Percentiles rank a stretch among this genome's conserved stretches.
These are phyloP conservation scores for Parascedosporium putredinis DNA, from an alignment of 2,329 filamentous ascomycete genomes.

Conservation along the genomic window DNA sequence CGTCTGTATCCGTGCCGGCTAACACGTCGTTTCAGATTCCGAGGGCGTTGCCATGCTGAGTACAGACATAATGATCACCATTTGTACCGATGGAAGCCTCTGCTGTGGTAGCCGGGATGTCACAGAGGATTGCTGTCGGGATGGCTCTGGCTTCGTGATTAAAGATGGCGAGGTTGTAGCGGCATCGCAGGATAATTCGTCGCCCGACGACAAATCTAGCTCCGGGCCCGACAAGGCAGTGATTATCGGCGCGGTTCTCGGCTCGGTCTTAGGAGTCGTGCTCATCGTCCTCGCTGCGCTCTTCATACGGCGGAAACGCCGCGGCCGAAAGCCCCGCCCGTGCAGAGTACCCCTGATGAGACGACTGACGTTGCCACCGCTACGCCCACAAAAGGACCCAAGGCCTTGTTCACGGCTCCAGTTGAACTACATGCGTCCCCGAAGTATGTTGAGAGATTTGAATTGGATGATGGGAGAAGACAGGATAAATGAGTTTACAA, in stretches of 20 bases:
- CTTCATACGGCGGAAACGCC: neutral
- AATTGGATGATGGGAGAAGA: too few relatives aligned
- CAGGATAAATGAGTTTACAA: too few relatives aligned
- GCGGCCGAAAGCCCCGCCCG: too few relatives aligned
- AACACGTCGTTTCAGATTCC: too few relatives aligned
- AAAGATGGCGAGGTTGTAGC: neutral
- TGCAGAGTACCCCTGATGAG: too few relatives aligned
- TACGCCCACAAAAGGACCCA: too few relatives aligned
- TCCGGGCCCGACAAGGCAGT: neutral
- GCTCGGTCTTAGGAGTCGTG: neutral
- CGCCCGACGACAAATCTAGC: too few relatives aligned
- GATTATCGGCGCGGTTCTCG: neutral
- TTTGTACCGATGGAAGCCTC: neutral
- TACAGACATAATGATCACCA: neutral
- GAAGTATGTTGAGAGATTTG: too few relatives aligned
- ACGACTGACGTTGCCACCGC: too few relatives aligned
- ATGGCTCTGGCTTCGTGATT: neutral
- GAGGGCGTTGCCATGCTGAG: neutral
- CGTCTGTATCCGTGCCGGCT: too few relatives aligned
- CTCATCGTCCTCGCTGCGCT: neutral
- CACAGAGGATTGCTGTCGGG: neutral
- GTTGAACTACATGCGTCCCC: too few relatives aligned
- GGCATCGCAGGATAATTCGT: neutral
- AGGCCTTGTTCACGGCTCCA: too few relatives aligned
- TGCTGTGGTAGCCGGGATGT: neutral